phyloP scores from a whole-genome alignment of 306 rosid species.

The Prunus mume region DNA sequence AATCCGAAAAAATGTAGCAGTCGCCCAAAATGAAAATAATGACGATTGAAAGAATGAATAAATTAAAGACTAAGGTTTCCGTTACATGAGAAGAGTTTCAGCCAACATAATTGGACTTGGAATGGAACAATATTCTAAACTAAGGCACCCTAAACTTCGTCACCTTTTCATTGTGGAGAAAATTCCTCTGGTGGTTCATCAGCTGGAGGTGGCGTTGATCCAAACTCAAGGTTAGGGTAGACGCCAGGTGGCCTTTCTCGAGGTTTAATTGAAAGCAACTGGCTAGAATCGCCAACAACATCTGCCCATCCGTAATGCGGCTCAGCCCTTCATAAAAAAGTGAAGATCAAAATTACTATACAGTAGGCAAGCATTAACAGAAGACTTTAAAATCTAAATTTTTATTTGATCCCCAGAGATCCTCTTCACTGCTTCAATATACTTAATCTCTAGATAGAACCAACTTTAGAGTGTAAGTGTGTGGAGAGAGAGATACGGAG shows the following conservation, averaged over 20 bases:
- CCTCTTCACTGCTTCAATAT: background rate
- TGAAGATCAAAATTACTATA: conserved; percentile 8
- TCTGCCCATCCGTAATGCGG: conserved; percentile 99
- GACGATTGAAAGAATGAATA: conserved; percentile 64
- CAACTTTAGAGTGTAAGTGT: background rate
- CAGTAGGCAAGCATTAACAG: background rate
- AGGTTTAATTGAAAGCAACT: conserved; percentile 76
- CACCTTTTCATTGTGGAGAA: conserved; percentile 43
- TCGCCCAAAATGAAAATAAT: conserved; percentile 3
- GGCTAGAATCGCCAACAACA: conserved; percentile 88
- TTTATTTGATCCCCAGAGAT: background rate
- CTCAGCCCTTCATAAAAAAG: conserved; percentile 60
- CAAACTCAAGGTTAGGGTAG: conserved; percentile 68
- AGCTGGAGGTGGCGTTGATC: conserved; percentile 38
- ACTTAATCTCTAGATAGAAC: background rate
- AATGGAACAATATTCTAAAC: conserved; percentile 24
- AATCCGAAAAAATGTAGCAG: background rate
- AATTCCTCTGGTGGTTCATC: conserved; percentile 46
- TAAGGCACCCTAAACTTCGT: conserved; percentile 17
- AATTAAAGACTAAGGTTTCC: conserved; percentile 33
- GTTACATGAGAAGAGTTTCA: conserved; percentile 25
- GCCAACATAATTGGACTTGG: conserved; percentile 13
- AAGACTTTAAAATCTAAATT: background rate
- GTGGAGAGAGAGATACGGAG: background rate
- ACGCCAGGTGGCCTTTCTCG: conserved; percentile 82